Evolutionary conservation across 768 basidiomycete genomes (phyloP).

Genomic region (Glaciozyma martinii): DNA sequence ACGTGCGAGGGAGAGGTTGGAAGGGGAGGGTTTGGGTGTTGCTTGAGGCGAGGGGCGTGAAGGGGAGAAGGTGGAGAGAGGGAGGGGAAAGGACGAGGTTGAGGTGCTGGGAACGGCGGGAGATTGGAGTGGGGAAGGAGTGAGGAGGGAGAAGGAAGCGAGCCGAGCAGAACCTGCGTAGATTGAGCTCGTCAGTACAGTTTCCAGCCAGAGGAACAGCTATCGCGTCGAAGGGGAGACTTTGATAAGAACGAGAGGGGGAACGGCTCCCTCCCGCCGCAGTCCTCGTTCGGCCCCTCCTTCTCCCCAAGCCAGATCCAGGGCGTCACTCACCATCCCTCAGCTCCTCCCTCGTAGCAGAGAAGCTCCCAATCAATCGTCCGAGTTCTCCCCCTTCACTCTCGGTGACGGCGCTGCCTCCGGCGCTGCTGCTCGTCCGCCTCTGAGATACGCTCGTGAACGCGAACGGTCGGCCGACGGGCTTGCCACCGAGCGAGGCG

Average conservation of each 20-base stretch:
- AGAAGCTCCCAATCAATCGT: slow-evolving; percentile 22
- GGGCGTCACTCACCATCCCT: slow-evolving; percentile 20
- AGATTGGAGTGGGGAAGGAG: background rate
- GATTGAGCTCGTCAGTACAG: background rate
- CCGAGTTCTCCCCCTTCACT: background rate
- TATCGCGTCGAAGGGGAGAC: background rate
- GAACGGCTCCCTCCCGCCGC: too few relatives aligned
- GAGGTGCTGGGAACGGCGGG: background rate
- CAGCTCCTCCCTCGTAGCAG: slow-evolving; percentile 23
- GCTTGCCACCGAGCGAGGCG: slow-evolving; percentile 18
- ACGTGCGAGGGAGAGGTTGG: slow-evolving; percentile 13
- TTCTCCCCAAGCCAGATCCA: background rate
- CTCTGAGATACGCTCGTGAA: background rate
- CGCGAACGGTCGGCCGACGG: slow-evolving; percentile 3
- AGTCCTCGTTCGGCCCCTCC: background rate
- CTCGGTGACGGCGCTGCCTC: background rate
- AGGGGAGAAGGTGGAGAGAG: background rate
- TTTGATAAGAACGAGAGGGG: background rate
- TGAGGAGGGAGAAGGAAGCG: slow-evolving; percentile 14
- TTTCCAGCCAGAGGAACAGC: background rate
- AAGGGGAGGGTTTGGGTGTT: background rate
- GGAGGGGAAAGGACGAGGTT: background rate
- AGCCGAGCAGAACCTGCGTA: slow-evolving; percentile 26
- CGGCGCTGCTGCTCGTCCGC: background rate
- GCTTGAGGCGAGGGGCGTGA: background rate